These are phyloP conservation scores for Pueraria montana DNA, from an alignment of 306 rosid species.

Conservation along the genomic window DNA sequence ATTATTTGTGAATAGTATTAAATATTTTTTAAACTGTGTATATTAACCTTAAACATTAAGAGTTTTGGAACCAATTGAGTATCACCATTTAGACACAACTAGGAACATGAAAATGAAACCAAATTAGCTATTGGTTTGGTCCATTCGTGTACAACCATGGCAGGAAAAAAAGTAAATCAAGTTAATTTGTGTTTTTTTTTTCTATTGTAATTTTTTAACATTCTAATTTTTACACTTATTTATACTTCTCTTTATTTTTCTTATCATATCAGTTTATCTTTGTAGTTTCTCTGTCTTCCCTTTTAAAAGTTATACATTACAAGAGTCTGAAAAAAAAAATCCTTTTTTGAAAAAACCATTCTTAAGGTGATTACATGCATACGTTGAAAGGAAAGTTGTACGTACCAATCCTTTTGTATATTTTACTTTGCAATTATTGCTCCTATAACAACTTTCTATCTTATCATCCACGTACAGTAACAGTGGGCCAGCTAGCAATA, in stretches of 20 bases:
- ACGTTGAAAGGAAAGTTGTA: slow-evolving; percentile 2
- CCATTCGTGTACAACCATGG: too few relatives aligned
- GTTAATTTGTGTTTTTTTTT: too few relatives aligned
- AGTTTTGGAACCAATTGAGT: too few relatives aligned
- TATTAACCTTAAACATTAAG: too few relatives aligned
- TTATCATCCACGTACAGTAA: slow-evolving; percentile 6
- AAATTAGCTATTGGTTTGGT: too few relatives aligned
- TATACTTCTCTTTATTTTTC: neutral
- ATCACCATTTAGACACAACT: too few relatives aligned
- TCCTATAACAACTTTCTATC: slow-evolving; percentile 15
- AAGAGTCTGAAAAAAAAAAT: neutral
- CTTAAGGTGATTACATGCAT: slow-evolving; percentile 9
- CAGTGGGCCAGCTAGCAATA: slow-evolving; percentile 15
- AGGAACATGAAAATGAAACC: too few relatives aligned
- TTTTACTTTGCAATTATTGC: slow-evolving; percentile 6
- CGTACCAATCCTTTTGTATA: neutral
- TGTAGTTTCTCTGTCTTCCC: neutral
- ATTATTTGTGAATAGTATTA: too few relatives aligned
- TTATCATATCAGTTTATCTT: too few relatives aligned
- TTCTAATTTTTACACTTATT: neutral
- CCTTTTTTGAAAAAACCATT: neutral
- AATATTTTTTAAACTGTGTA: too few relatives aligned
- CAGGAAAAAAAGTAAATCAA: too few relatives aligned
- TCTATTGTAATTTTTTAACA: too few relatives aligned
- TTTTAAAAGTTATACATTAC: neutral